phyloP scores from a whole-genome alignment of 2,329 filamentous ascomycete species.

The Elsinoe batatas region DNA sequence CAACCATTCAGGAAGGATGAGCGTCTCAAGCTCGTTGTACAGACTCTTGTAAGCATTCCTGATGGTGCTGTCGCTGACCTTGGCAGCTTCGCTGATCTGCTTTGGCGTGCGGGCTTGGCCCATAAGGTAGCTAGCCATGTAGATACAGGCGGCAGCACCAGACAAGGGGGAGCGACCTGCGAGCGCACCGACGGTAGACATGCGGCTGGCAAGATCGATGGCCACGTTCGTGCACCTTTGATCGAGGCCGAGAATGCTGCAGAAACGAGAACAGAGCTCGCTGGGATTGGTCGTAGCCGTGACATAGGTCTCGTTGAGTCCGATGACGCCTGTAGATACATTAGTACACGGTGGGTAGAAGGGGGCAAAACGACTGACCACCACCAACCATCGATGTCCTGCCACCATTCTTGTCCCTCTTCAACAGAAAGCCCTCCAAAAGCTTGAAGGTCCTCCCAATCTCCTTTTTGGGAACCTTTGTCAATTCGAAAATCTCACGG shows the following conservation, averaged over 20 bases:
- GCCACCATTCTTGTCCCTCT: constrained; percentile 51
- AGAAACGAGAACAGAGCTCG: constrained; percentile 74
- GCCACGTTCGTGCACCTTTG: constrained; percentile 72
- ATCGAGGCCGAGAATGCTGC: constrained; percentile 67
- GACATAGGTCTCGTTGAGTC: constrained; percentile 17
- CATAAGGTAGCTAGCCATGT: constrained; percentile 84
- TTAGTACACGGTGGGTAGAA: not conserved
- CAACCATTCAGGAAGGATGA: constrained; percentile 70
- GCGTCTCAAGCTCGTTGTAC: constrained; percentile 59
- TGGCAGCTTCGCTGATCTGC: constrained; percentile 73
- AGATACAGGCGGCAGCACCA: constrained; percentile 90
- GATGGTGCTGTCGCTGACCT: constrained; percentile 94
- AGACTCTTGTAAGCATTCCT: constrained; percentile 90
- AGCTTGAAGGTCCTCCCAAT: constrained; percentile 93
- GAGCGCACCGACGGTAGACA: constrained; percentile 66
- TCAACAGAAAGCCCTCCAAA: constrained; percentile 77
- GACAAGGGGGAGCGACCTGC: constrained; percentile 90
- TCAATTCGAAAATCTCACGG: constrained; percentile 86
- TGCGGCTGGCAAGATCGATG: constrained; percentile 65
- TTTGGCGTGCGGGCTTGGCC: constrained; percentile 70
- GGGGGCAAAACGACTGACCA: constrained; percentile 36
- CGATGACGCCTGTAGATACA: constrained; percentile 20
- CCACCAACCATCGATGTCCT: constrained; percentile 28
- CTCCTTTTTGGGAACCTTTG: constrained; percentile 92
- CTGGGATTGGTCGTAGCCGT: constrained; percentile 23